Conservation (phyloP, 805 yeast genomes). For the Starmerella ratchasimensis region DNA sequence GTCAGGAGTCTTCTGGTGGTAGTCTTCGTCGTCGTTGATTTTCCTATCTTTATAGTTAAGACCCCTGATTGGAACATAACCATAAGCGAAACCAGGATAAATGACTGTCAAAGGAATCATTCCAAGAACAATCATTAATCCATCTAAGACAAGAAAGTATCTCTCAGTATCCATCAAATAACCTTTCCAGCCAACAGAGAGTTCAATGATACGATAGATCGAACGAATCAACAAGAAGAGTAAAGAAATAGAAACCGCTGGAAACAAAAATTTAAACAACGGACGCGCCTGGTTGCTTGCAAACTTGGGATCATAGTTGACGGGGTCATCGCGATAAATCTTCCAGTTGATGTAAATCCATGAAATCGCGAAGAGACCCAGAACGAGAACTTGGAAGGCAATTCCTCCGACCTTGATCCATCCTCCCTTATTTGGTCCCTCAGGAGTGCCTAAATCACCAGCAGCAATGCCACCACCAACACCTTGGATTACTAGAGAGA, state of each 20-base stretch:
- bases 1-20: too few species aligned
- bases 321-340: slow-evolving; percentile 5
- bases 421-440: slow-evolving; percentile 36
- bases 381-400: slow-evolving; percentile 58
- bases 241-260: slow-evolving; percentile 29
- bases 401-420: slow-evolving; percentile 67
- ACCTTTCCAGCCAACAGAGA: slow-evolving; percentile 62
- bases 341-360: slow-evolving; percentile 31
- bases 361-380: slow-evolving; percentile 44
- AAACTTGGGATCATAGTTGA: slow-evolving; percentile 14
- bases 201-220: slow-evolving; percentile 58
- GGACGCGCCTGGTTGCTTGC: slow-evolving; percentile 14
- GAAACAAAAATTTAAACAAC: slow-evolving; percentile 19
- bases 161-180: slow-evolving; percentile 45
- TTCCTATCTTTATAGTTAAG: slow-evolving; percentile 18
- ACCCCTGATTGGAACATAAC: slow-evolving; percentile 22
- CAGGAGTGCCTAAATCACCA: slow-evolving; percentile 31
- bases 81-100: slow-evolving; percentile 53
- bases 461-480: slow-evolving; percentile 60
- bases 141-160: slow-evolving; percentile 48
- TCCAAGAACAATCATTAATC: slow-evolving; percentile 45
- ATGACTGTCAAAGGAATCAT: slow-evolving; percentile 35
- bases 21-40: too few species aligned
- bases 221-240: slow-evolving; percentile 51
- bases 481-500: slow-evolving; percentile 55